phyloP scores from a whole-genome alignment of 1,139 yeast genomes.

The Zhuliangozyma parablackwelliae region DNA sequence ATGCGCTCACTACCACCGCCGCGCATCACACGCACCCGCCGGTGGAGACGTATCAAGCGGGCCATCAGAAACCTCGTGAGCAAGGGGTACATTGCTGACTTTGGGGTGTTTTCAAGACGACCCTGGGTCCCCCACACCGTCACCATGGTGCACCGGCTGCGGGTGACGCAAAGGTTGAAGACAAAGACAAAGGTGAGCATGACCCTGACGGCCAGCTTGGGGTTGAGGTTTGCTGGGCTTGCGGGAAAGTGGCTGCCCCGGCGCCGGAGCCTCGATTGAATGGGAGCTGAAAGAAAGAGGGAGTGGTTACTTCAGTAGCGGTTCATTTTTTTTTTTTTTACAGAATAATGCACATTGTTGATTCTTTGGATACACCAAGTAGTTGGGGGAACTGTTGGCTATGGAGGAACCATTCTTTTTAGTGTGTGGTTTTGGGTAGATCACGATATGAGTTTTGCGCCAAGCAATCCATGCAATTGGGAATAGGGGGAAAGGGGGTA shows the following conservation, averaged over 20 bases:
- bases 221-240: slow-evolving; percentile 21
- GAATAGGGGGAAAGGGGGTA: too few relatives aligned
- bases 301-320: too few relatives aligned
- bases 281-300: too few relatives aligned
- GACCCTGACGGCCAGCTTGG: slow-evolving; percentile 18
- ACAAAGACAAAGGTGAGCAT: slow-evolving; percentile 9
- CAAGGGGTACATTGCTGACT: slow-evolving; percentile 28
- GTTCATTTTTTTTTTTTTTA: too few relatives aligned
- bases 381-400: too few relatives aligned
- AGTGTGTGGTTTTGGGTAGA: too few relatives aligned
- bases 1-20: slow-evolving; percentile 48
- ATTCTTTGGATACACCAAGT: too few relatives aligned
- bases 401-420: too few relatives aligned
- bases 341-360: too few relatives aligned
- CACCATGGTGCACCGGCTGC: slow-evolving; percentile 22
- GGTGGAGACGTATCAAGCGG: slow-evolving; percentile 34
- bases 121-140: slow-evolving; percentile 14
- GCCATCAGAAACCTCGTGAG: slow-evolving; percentile 24
- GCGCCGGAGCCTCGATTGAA: slow-evolving; percentile 1
- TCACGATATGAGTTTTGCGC: too few relatives aligned
- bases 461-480: too few relatives aligned
- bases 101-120: slow-evolving; percentile 20
- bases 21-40: slow-evolving; percentile 31
- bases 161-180: slow-evolving; percentile 19
- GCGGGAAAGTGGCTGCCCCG: slow-evolving; percentile 21